Conservation (phyloP, 768 basidiomycete genomes). For the Lactifluus volemus region DNA sequence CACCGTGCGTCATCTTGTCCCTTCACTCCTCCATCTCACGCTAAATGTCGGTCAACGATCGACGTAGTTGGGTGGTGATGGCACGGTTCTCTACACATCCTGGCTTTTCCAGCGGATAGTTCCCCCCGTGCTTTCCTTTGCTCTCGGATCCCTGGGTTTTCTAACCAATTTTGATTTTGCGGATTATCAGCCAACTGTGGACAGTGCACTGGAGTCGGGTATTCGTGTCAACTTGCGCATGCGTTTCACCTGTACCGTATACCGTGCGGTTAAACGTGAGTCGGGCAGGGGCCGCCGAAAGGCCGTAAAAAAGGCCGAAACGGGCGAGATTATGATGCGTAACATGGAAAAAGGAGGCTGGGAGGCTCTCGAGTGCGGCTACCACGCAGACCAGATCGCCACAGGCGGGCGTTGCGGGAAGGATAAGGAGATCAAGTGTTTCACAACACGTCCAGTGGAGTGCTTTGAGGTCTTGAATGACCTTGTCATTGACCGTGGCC, state of each 20-base stretch:
- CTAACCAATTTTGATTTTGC: slow-evolving; percentile 94
- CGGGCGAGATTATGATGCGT: slow-evolving; percentile 96
- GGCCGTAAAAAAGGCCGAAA: slow-evolving; percentile 88
- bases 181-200: slow-evolving; percentile 77
- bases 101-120: slow-evolving; percentile 99
- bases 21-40: neutral
- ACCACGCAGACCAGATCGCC: slow-evolving; percentile 37
- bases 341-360: slow-evolving; percentile 85
- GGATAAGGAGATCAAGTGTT: slow-evolving; percentile 98
- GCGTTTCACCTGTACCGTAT: slow-evolving; percentile 99
- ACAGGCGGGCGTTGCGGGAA: slow-evolving; percentile 40
- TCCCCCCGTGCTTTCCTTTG: slow-evolving; percentile 96
- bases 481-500: slow-evolving; percentile 94
- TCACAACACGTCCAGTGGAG: slow-evolving; percentile 88
- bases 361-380: slow-evolving; percentile 90
- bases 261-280: slow-evolving; percentile 77
- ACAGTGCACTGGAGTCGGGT: slow-evolving; percentile 81
- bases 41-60: neutral
- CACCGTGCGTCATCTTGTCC: slow-evolving; percentile 52
- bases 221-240: slow-evolving; percentile 97
- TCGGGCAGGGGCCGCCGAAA: slow-evolving; percentile 48
- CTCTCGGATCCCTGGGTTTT: slow-evolving; percentile 94
- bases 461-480: slow-evolving; percentile 96
- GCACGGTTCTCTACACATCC: slow-evolving; percentile 96
- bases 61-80: slow-evolving; percentile 88